Percentiles rank a stretch among this genome's conserved stretches.
Evolutionary conservation across 1,139 yeast genomes (phyloP).

Genomic region (Lodderomyces metapsilosis): DNA sequence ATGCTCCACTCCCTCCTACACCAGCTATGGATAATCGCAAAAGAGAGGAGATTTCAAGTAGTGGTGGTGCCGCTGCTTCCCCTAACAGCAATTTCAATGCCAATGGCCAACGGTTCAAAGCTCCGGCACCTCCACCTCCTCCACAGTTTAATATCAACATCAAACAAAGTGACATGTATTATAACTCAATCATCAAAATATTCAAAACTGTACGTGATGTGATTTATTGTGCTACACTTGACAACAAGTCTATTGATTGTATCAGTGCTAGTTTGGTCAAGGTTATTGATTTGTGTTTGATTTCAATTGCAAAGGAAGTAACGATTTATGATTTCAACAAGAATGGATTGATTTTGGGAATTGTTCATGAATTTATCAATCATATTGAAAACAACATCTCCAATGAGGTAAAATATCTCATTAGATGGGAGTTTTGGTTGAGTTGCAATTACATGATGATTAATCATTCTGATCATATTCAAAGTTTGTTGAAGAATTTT

Average conservation of each 20-base stretch:
- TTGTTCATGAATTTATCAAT: constrained; percentile 46
- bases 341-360: constrained; percentile 45
- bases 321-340: constrained; percentile 45
- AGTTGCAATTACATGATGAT: constrained; percentile 59
- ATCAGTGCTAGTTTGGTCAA: constrained; percentile 19
- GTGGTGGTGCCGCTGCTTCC: neutral
- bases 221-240: constrained; percentile 21
- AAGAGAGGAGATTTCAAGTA: neutral
- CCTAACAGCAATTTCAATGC: neutral
- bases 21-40: neutral
- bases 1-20: constrained; percentile 2
- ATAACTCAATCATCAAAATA: constrained; percentile 39
- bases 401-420: constrained; percentile 13
- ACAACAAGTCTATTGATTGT: constrained; percentile 12
- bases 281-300: constrained; percentile 31
- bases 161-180: constrained; percentile 31
- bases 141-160: constrained; percentile 14
- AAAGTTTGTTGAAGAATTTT: constrained; percentile 59
- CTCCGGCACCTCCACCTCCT: constrained; percentile 10
- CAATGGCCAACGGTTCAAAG: neutral
- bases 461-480: constrained; percentile 56
- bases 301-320: constrained; percentile 39
- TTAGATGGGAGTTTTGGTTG: constrained; percentile 81
- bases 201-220: constrained; percentile 49
- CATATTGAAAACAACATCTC: constrained; percentile 27